Conservation (phyloP, 148 eudicot genomes). For the Camellia japonica region DNA sequence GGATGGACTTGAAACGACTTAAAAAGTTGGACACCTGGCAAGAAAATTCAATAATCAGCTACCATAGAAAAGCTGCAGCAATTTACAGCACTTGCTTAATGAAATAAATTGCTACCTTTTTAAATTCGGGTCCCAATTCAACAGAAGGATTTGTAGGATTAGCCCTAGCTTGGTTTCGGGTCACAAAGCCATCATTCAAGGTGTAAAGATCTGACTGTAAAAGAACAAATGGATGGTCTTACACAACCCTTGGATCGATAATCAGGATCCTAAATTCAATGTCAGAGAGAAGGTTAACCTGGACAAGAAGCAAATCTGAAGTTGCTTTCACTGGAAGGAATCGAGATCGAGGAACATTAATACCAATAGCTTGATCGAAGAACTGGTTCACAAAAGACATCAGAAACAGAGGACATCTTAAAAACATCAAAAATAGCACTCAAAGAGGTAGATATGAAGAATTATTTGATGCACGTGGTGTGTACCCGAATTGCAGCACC, state of each 20-base stretch:
- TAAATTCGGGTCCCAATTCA: slow-evolving; percentile 95
- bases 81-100: background rate
- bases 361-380: slow-evolving; percentile 82
- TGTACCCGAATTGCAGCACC: slow-evolving; percentile 97
- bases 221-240: slow-evolving; percentile 1
- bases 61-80: background rate
- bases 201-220: slow-evolving; percentile 96
- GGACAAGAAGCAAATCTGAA: slow-evolving; percentile 98
- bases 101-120: slow-evolving; percentile 56
- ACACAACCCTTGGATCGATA: background rate
- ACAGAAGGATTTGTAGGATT: slow-evolving; percentile 91
- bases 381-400: slow-evolving; percentile 40
- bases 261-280: slow-evolving; percentile 7
- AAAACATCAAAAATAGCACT: background rate
- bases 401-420: background rate
- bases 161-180: slow-evolving; percentile 66
- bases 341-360: slow-evolving; percentile 92
- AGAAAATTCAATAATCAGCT: background rate
- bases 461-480: background rate
- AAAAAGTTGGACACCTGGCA: slow-evolving; percentile 80
- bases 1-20: slow-evolving; percentile 89
- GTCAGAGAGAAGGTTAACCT: slow-evolving; percentile 43
- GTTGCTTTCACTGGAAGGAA: slow-evolving; percentile 99
- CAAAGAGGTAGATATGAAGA: background rate
- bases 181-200: slow-evolving; percentile 69